Base-by-base conservation (phyloP, 208 protist species). In the Trypanosoma scelopori region DNA sequence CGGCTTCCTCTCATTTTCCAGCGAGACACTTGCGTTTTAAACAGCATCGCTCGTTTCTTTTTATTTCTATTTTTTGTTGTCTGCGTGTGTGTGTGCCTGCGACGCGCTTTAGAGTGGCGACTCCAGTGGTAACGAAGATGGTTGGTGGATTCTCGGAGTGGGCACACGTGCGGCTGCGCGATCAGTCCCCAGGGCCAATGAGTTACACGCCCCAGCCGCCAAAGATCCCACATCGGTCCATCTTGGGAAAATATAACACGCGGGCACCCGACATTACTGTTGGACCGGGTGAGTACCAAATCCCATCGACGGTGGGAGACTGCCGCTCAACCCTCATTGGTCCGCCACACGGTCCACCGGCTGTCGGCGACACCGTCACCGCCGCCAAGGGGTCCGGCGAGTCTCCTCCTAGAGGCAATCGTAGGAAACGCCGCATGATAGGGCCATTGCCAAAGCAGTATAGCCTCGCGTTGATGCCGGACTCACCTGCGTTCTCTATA, bases 91-190 rank as follows among this genome's bases (percentile, higher is more conserved):
- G n/a, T n/a, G n/a, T n/a, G n/a, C n/a, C 51, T 52, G 25, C 43
- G 20, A 32, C 32, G 9, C 32, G 32, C 9, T 3, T 3, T 37
- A 37, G 32, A 37, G 32, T 37, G 32, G 9, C 32, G 5, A 9
- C 9, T 37, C 32, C 5, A 50, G 43, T 16, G 37, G 16, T 45
- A 15, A 56, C 48, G 41, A 49, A 46, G 57, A 60, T 80, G 39
- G 53, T 75, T 43, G 76, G 77, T 7, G 87, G 87, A n/a, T 87
- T 93, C 45, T 85, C 75, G 42, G 78, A 82, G 55, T 93, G 79
- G 72, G 87, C 87, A 28, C 84, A 90, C 53, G 65, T 93, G 50
- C 81, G 87, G 16, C 63, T 85, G 39, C 87, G 87, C 39, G 87
- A 93, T 39, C 82, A 87, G 42, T 79, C 78, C 12, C 87, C 87